A percentile compares a stretch with the other conserved stretches of the same genome.
phyloP scores from a whole-genome alignment of 306 rosid genomes.

The Neltuma alba region DNA sequence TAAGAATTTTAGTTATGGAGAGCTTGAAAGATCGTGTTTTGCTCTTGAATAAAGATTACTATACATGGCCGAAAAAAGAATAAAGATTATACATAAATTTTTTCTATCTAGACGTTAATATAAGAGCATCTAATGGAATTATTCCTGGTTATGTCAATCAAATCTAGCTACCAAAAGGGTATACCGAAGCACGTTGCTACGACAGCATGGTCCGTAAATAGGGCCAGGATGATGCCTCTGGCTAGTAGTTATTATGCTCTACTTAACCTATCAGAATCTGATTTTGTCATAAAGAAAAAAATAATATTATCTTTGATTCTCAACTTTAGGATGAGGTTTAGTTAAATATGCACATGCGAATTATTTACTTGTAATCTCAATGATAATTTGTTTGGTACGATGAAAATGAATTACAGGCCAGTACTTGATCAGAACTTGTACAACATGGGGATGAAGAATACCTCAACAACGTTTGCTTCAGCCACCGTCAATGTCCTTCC shows the following conservation, averaged over 20 bases:
- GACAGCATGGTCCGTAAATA: not conserved
- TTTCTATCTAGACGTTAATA: not conserved
- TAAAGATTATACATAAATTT: too few relatives aligned
- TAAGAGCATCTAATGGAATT: not conserved
- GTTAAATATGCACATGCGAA: not conserved
- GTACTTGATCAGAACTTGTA: slow-evolving; percentile 94
- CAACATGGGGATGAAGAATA: slow-evolving; percentile 86
- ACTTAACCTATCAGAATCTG: not conserved
- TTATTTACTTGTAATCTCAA: not conserved
- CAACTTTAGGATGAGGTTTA: not conserved
- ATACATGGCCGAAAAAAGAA: too few relatives aligned
- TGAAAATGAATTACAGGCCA: slow-evolving; percentile 64
- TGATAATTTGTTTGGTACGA: not conserved
- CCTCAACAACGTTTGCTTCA: slow-evolving; percentile 94
- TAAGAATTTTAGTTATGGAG: not conserved
- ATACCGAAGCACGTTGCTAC: not conserved
- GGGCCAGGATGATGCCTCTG: not conserved
- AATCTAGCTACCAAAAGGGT: not conserved
- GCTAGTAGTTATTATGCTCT: not conserved
- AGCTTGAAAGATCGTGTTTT: not conserved
- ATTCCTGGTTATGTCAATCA: not conserved
- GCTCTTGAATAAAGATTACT: too few relatives aligned
- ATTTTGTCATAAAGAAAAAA: not conserved
- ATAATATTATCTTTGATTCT: not conserved
- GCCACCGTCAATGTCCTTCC: slow-evolving; percentile 83